phyloP scores from a whole-genome alignment of 192 early-diverging fungal species.

The Gryganskiella cystojenkinii region DNA sequence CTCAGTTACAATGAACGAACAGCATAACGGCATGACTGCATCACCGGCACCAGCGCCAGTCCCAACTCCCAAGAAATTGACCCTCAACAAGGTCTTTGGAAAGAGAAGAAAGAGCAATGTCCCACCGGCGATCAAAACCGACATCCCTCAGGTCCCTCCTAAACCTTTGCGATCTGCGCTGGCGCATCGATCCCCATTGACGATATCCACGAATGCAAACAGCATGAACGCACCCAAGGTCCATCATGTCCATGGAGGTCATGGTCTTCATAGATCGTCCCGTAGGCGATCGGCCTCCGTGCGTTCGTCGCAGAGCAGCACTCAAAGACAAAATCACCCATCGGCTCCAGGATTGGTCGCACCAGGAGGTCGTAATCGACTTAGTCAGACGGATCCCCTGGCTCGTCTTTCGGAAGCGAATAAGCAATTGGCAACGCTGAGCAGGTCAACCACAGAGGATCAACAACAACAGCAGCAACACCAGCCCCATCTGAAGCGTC shows the following conservation, averaged over 20 bases:
- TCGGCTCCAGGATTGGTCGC: conserved; percentile 3
- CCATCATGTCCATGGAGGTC: too few species aligned
- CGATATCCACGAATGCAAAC: background rate
- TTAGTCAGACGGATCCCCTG: conserved; percentile 3
- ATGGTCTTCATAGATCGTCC: background rate
- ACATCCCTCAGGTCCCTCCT: background rate
- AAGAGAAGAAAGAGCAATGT: conserved; percentile 24
- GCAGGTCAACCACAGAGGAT: background rate
- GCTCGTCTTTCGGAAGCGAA: conserved; percentile 31
- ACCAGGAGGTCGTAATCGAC: background rate
- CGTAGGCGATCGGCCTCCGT: conserved; percentile 26
- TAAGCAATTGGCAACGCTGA: conserved; percentile 14
- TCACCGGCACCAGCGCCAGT: background rate
- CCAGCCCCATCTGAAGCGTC: background rate
- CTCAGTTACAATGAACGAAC: background rate
- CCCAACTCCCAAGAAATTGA: conserved; percentile 14
- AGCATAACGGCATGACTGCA: background rate
- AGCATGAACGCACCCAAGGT: background rate
- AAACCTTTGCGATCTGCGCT: conserved; percentile 42
- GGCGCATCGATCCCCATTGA: conserved; percentile 13
- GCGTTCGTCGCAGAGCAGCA: conserved; percentile 24
- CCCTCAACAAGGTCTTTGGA: conserved; percentile 33
- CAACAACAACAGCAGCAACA: conserved; percentile 11
- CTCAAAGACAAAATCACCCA: conserved; percentile 4
- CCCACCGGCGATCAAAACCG: background rate